Evolutionary conservation across 2,329 filamentous ascomycete species (phyloP).

Genomic region (Phialophora chinensis): DNA sequence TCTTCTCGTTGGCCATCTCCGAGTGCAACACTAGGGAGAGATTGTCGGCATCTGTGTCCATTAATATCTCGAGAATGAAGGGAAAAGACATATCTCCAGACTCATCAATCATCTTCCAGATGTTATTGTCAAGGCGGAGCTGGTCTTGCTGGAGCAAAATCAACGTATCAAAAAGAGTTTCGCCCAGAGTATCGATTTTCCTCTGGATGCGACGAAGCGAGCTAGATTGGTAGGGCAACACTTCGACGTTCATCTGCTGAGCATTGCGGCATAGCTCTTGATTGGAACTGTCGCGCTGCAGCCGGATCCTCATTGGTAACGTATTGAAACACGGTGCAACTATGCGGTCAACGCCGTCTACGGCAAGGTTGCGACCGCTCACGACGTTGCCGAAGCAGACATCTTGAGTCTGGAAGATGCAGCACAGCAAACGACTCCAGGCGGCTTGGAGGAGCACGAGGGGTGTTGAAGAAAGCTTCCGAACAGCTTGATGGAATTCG

Average conservation of each 20-base stretch:
- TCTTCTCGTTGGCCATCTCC: slow-evolving; percentile 46
- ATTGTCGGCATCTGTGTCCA: slow-evolving; percentile 58
- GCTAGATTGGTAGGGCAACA: slow-evolving; percentile 74
- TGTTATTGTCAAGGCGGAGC: slow-evolving; percentile 49
- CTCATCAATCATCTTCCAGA: slow-evolving; percentile 60
- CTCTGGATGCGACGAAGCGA: slow-evolving; percentile 74
- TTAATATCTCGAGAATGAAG: slow-evolving; percentile 75
- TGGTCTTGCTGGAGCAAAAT: slow-evolving; percentile 75
- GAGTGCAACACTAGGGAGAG: slow-evolving; percentile 69
- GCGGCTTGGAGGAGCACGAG: slow-evolving; percentile 72
- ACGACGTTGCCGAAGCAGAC: slow-evolving; percentile 88
- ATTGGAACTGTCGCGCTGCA: slow-evolving; percentile 58
- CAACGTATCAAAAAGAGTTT: slow-evolving; percentile 76
- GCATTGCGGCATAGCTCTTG: slow-evolving; percentile 64
- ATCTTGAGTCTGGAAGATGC: slow-evolving; percentile 64
- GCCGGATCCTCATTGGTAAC: slow-evolving; percentile 69
- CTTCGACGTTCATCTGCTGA: slow-evolving; percentile 66
- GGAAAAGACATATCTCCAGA: slow-evolving; percentile 68
- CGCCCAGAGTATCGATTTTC: slow-evolving; percentile 52
- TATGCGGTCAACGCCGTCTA: slow-evolving; percentile 71
- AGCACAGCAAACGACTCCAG: slow-evolving; percentile 71
- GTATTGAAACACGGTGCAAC: slow-evolving; percentile 96
- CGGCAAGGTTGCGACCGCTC: slow-evolving; percentile 72
- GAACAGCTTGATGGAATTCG: slow-evolving; percentile 45
- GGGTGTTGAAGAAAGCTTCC: slow-evolving; percentile 64